These are phyloP conservation scores for Monosporascus sp. DNA, from an alignment of 2,329 filamentous ascomycete species.

Conservation along the genomic window DNA sequence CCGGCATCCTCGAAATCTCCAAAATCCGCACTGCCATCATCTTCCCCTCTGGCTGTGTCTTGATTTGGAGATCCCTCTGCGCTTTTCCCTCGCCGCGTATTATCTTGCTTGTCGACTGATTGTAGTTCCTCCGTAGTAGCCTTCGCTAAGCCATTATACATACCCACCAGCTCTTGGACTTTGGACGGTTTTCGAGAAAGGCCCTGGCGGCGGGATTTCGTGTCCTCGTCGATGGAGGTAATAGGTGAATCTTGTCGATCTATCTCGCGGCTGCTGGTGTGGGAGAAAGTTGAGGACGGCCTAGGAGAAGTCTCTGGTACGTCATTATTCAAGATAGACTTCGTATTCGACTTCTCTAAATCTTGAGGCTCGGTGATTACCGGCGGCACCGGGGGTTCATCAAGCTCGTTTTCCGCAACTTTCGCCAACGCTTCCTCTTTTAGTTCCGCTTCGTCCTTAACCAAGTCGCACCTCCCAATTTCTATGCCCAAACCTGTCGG, in stretches of 20 bases:
- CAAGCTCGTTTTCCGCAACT: neutral
- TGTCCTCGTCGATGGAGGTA: constrained; percentile 40
- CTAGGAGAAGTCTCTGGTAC: constrained; percentile 18
- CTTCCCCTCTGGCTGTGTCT: constrained; percentile 1
- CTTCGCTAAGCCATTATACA: constrained; percentile 42
- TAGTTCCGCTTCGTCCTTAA: neutral
- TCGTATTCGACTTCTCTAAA: constrained; percentile 1
- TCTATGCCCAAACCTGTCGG: neutral
- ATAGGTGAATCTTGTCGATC: constrained; percentile 38
- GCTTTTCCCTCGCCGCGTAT: constrained; percentile 1
- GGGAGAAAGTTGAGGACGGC: constrained; percentile 22
- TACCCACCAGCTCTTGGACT: constrained; percentile 45
- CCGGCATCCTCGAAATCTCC: constrained; percentile 27
- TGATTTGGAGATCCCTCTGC: constrained; percentile 6
- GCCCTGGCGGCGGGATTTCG: constrained; percentile 17
- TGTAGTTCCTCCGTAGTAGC: constrained; percentile 22
- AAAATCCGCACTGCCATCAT: constrained; percentile 8
- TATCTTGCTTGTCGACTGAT: constrained; percentile 4
- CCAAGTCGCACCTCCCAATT: neutral
- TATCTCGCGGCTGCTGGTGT: constrained; percentile 22
- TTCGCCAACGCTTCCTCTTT: neutral
- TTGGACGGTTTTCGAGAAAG: constrained; percentile 33
- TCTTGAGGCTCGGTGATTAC: neutral
- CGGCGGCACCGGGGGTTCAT: neutral
- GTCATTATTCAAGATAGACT: constrained; percentile 8